phyloP scores from a whole-genome alignment of 441 rosid species.

The Adansonia gregorii region DNA sequence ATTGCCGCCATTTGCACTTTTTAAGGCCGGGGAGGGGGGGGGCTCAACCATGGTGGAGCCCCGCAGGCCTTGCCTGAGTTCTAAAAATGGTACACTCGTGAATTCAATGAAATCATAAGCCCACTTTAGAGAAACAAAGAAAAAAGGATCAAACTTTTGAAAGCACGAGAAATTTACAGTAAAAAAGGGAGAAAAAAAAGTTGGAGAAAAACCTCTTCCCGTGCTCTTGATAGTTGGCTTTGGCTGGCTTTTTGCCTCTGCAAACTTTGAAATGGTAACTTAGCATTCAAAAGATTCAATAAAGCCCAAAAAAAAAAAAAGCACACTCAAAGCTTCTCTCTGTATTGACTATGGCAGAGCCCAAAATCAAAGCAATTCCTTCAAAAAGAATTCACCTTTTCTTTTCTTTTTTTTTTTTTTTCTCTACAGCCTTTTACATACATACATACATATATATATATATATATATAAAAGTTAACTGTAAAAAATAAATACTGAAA shows the following conservation, averaged over 20 bases:
- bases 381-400: slow-evolving; percentile 35
- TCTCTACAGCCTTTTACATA: slow-evolving; percentile 24
- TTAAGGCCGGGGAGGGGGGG: neutral
- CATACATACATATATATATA: too few species aligned
- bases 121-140: slow-evolving; percentile 10
- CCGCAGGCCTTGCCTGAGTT: neutral
- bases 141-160: slow-evolving; percentile 17
- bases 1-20: slow-evolving; percentile 2
- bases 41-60: neutral
- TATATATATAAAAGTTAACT: neutral
- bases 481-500: neutral
- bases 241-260: slow-evolving; percentile 6
- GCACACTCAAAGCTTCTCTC: slow-evolving; percentile 31
- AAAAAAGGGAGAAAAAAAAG: neutral
- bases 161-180: slow-evolving; percentile 12
- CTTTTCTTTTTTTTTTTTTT: slow-evolving; percentile 27
- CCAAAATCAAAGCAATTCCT: slow-evolving; percentile 25
- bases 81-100: neutral
- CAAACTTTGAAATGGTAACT: slow-evolving; percentile 25
- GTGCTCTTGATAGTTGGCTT: slow-evolving; percentile 19
- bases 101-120: slow-evolving; percentile 8
- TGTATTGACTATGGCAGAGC: slow-evolving; percentile 19
- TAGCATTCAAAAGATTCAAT: slow-evolving; percentile 23
- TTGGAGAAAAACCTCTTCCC: neutral
- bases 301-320: slow-evolving; percentile 28